These are phyloP conservation scores for Phylloporus sp. DNA, from an alignment of 768 basidiomycete species.

Conservation along the genomic window DNA sequence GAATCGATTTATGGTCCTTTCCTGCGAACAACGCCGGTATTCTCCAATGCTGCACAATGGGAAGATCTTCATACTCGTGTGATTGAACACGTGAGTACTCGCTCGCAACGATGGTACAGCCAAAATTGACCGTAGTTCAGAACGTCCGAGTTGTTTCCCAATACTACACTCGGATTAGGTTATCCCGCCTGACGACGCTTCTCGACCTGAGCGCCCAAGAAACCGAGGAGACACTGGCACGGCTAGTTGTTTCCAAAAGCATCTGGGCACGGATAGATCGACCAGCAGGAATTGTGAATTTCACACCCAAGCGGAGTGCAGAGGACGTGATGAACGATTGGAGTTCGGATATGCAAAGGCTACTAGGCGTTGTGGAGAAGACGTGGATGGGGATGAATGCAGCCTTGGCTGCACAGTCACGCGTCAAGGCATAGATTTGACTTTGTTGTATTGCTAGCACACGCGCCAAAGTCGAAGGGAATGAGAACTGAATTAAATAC, in stretches of 20 bases:
- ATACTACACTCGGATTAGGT: constrained; percentile 92
- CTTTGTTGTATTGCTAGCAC: constrained; percentile 16
- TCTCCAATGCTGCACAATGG: constrained; percentile 76
- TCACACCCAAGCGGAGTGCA: constrained; percentile 73
- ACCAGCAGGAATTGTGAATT: constrained; percentile 83
- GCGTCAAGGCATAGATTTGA: constrained; percentile 40
- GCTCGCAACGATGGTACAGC: neutral
- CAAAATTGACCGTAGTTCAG: constrained; percentile 38
- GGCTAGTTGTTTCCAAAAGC: constrained; percentile 86
- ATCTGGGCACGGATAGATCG: constrained; percentile 94
- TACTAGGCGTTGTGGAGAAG: constrained; percentile 91
- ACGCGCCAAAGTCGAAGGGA: neutral
- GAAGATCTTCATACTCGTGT: constrained; percentile 93
- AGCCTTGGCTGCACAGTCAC: constrained; percentile 77
- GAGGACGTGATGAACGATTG: constrained; percentile 98
- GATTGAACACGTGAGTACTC: constrained; percentile 82
- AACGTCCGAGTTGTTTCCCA: constrained; percentile 92
- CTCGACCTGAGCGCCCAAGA: constrained; percentile 78
- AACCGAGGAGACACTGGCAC: constrained; percentile 85
- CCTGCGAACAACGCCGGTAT: constrained; percentile 76
- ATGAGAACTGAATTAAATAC: neutral
- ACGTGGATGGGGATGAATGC: constrained; percentile 98
- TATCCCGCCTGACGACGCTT: constrained; percentile 75
- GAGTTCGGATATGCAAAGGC: constrained; percentile 93
- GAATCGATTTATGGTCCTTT: constrained; percentile 82